A percentile compares a stretch with the other conserved stretches of the same genome.
phyloP scores from a whole-genome alignment of 305 asterid species.

The Fraxinus nigra region DNA sequence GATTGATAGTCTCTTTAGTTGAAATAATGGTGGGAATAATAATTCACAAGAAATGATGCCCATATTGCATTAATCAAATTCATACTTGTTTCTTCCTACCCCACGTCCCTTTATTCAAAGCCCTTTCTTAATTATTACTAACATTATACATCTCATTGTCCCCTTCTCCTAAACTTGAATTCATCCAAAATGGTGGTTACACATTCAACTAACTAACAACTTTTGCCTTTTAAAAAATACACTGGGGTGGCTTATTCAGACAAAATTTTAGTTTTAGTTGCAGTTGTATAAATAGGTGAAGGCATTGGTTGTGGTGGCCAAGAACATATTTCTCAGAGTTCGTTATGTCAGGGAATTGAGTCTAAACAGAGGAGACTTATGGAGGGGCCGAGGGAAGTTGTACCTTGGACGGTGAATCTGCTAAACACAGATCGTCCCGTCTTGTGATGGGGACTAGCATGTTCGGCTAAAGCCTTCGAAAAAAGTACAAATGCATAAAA shows the following conservation, averaged over 20 bases:
- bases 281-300: background rate
- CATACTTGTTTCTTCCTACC: background rate
- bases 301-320: background rate
- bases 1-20: background rate
- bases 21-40: background rate
- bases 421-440: background rate
- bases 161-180: background rate
- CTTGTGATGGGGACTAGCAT: background rate
- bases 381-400: background rate
- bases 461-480: background rate
- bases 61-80: background rate
- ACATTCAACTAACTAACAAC: background rate
- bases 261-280: background rate
- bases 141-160: background rate
- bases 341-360: background rate
- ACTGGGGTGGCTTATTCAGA: background rate
- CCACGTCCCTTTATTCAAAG: slow-evolving; percentile 12
- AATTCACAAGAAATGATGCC: slow-evolving; percentile 1
- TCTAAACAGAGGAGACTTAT: background rate
- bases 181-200: background rate
- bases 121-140: background rate
- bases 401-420: background rate
- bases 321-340: background rate
- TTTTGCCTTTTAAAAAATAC: background rate
- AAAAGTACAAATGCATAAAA: background rate